Percentiles rank a stretch among this genome's conserved stretches.
Conservation (phyloP, 2,329 filamentous ascomycete genomes). For the Aspergillus intermedius region DNA sequence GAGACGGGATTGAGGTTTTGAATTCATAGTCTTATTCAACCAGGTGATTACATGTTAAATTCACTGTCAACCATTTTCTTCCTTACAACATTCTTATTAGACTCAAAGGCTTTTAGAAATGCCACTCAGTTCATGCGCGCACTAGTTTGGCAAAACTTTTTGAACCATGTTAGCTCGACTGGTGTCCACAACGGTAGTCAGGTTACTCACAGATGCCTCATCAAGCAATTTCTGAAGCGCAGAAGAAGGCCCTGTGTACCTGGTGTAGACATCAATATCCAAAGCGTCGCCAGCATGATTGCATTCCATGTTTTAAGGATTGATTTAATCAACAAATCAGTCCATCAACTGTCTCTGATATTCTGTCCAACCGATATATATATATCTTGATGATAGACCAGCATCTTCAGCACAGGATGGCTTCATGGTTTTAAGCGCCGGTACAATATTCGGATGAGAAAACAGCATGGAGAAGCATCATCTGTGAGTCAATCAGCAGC, state of each 20-base stretch:
- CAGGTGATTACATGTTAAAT: neutral
- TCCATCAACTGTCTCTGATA: neutral
- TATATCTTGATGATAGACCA: neutral
- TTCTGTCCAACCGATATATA: neutral
- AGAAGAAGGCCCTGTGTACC: neutral
- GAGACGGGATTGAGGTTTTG: constrained; percentile 25
- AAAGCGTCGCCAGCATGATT: neutral
- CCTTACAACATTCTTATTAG: too few species aligned
- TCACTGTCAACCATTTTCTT: too few species aligned
- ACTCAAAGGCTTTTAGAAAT: too few species aligned
- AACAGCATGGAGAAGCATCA: constrained; percentile 6
- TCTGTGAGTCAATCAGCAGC: constrained; percentile 1
- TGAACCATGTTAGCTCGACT: too few species aligned
- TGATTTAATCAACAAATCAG: neutral
- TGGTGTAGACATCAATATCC: neutral
- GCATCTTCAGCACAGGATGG: constrained; percentile 14
- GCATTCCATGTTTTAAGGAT: neutral
- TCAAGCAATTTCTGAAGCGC: neutral
- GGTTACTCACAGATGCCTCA: neutral
- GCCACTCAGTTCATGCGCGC: too few species aligned
- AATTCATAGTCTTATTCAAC: neutral
- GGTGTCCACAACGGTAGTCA: too few species aligned
- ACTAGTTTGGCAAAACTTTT: too few species aligned
- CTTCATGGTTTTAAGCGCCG: constrained; percentile 10
- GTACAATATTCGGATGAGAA: constrained; percentile 2